Base-by-base conservation (phyloP, 2,329 filamentous ascomycete genomes). In the Didymella lethalis region DNA sequence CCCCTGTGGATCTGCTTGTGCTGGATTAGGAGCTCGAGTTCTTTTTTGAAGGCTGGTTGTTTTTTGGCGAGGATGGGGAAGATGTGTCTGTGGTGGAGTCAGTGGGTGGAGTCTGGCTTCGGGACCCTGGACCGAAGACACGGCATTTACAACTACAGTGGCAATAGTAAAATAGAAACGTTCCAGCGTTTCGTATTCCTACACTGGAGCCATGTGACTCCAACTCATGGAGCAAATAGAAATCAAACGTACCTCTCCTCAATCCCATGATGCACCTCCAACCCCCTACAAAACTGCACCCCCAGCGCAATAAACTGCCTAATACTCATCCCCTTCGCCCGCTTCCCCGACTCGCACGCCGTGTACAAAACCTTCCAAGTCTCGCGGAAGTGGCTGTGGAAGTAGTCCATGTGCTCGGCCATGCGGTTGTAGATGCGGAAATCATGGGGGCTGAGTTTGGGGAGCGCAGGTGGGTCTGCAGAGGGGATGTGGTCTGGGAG, bases 1-100 rank as follows among this genome's bases (percentile, higher is more conserved):
- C 91, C 93, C 3, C 82, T 79, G 74, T 97, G 93, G 67, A 97
- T 97, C 72, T 87, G 79, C 68, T 84, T 84, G 75, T 97, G 93
- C 79, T 97, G 92, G 7, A 79, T 83, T 49, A 95, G 76, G 46
- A 95, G 79, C 70, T 90, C 84, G 14, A 88, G 82, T n/a, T 85
- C 83, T 63, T 79, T 81, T 60, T 82, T 81, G 73, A 96, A 96
- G 64, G 90, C 88, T 5, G 90, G 88, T 92, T 96, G 96, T 65
- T 87, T 88, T 67, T 80, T 81, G 12, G 90, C 92, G 2, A 97
- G 84, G 0, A 88, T 72, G 1, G 93, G 93, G 76, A 96, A 97
- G 40, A 97, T 82, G 74, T 92, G 86, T 29, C 57, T 60, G 32
- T 6, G 3, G 7, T 11, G 29, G 3, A 23, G 23, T 23, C 2